These are phyloP conservation scores for Anethum foeniculum DNA, from an alignment of 140 eudicot genomes.

Conservation along the genomic window DNA sequence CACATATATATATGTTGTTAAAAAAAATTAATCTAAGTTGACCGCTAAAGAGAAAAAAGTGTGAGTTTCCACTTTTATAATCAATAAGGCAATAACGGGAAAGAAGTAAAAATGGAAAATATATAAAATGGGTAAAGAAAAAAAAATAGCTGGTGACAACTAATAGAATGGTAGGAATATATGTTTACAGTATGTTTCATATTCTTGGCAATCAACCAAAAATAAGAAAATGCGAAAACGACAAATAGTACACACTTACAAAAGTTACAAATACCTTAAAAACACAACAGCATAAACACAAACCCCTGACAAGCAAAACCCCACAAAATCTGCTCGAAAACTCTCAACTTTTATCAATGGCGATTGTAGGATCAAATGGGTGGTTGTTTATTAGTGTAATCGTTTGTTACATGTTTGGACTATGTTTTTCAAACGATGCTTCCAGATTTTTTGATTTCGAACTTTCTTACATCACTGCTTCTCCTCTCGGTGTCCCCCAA, in stretches of 20 bases:
- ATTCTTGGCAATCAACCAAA: not conserved
- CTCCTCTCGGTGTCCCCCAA: conserved; percentile 93
- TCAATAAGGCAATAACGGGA: too few species aligned
- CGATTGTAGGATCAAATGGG: not conserved
- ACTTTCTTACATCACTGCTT: conserved; percentile 63
- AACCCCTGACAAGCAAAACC: not conserved
- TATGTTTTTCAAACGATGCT: conserved; percentile 54
- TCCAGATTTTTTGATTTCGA: conserved; percentile 44
- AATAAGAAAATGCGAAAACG: not conserved
- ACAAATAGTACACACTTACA: not conserved
- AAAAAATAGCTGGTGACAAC: not conserved
- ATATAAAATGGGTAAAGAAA: not conserved
- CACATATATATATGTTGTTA: too few species aligned
- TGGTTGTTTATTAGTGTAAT: not conserved
- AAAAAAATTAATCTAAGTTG: too few species aligned
- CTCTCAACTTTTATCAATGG: not conserved
- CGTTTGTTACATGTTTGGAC: conserved; percentile 25
- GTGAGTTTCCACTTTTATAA: too few species aligned
- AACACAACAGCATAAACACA: too few species aligned
- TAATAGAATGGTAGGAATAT: not conserved
- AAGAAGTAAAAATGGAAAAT: not conserved
- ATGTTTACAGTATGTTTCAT: too few species aligned
- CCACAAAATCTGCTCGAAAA: not conserved
- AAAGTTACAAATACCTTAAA: not conserved
- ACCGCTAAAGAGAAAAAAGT: too few species aligned